Percentiles rank a stretch among this genome's conserved stretches.
Conservation (phyloP, 1,284 basidiomycete species). For the Fomitiporia mediterranea region DNA sequence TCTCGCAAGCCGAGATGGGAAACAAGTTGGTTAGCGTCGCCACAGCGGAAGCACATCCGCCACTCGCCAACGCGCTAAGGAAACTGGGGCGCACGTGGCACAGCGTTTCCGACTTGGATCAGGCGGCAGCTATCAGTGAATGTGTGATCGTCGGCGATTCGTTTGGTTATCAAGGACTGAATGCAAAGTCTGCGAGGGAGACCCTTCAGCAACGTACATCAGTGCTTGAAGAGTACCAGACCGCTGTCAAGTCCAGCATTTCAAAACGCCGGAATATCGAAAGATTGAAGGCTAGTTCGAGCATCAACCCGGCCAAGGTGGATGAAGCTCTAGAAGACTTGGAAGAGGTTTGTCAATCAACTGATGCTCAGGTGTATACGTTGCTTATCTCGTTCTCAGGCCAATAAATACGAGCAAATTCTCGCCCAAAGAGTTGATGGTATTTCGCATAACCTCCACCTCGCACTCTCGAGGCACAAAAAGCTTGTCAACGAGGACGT, state of each 20-base stretch:
- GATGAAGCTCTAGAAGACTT: constrained; percentile 92
- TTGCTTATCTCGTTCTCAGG: no score
- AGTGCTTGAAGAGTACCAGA: constrained; percentile 88
- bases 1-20: constrained; percentile 79
- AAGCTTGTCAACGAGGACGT: constrained; percentile 85
- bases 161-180: constrained; percentile 89
- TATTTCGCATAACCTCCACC: constrained; percentile 88
- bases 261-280: constrained; percentile 88
- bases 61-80: constrained; percentile 72
- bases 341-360: constrained; percentile 83
- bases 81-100: constrained; percentile 86
- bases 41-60: constrained; percentile 80
- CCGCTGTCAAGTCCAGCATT: constrained; percentile 86
- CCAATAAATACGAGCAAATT: constrained; percentile 80
- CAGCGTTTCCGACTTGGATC: constrained; percentile 77
- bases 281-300: constrained; percentile 82
- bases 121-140: constrained; percentile 85
- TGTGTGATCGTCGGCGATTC: constrained; percentile 90
- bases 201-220: constrained; percentile 82
- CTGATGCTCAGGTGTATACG: background rate
- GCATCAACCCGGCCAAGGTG: constrained; percentile 80
- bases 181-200: constrained; percentile 92
- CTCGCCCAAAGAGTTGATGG: constrained; percentile 78
- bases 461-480: constrained; percentile 78
- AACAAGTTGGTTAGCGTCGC: constrained; percentile 85